phyloP scores from a whole-genome alignment of 176 grass and related monocot species.

The Bothriochloa decipiens region DNA sequence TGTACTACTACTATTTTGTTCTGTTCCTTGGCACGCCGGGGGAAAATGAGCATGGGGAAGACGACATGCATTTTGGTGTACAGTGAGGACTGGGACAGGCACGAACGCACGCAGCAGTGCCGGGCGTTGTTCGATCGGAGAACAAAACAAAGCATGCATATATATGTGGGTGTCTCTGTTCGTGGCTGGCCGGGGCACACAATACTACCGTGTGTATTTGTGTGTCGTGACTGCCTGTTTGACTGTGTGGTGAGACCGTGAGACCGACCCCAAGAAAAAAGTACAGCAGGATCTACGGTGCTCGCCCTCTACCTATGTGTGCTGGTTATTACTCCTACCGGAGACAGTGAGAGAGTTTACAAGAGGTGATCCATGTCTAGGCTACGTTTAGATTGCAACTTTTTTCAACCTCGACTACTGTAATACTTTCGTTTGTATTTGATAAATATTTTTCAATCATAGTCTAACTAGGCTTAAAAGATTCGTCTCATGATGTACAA shows the following conservation, averaged over 20 bases:
- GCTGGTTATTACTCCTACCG: too few relatives aligned
- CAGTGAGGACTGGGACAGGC: not conserved
- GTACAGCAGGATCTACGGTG: too few relatives aligned
- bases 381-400: too few relatives aligned
- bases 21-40: not conserved
- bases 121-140: not conserved
- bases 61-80: not conserved
- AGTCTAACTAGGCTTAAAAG: too few relatives aligned
- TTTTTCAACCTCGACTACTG: too few relatives aligned
- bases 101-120: slow-evolving; percentile 15
- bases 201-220: not conserved
- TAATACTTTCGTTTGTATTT: too few relatives aligned
- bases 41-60: not conserved
- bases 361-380: not conserved
- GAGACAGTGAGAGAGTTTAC: not conserved
- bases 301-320: too few relatives aligned
- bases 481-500: too few relatives aligned
- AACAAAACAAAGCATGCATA: not conserved
- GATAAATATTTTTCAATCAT: too few relatives aligned
- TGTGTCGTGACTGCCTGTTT: not conserved
- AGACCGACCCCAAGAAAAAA: too few relatives aligned
- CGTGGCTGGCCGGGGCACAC: not conserved
- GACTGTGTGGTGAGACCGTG: not conserved
- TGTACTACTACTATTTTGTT: not conserved
- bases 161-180: not conserved